These are phyloP conservation scores for Nepenthes alata DNA, from an alignment of 179 eudicot genomes.

Conservation along the genomic window DNA sequence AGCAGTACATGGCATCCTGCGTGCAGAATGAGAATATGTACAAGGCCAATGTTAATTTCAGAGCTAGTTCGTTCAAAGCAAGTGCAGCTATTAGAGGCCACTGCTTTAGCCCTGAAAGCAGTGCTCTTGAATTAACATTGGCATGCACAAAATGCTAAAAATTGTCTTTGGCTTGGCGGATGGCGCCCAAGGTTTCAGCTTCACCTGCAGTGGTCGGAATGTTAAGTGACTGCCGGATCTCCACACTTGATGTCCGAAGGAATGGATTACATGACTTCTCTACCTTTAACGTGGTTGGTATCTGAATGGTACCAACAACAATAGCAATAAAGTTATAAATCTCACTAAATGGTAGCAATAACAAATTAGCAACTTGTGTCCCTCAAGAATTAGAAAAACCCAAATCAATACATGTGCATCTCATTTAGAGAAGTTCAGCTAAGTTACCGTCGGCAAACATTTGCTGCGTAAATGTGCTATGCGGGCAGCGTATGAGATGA, in stretches of 20 bases:
- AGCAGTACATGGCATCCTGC: no score
- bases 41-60: no score
- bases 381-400: no score
- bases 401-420: no score
- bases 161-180: constrained; percentile 76
- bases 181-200: constrained; percentile 56
- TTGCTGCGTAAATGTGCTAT: constrained; percentile 46
- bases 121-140: no score
- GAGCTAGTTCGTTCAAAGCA: no score
- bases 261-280: constrained; percentile 82
- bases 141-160: constrained; percentile 24
- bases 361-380: no score
- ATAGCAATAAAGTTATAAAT: background rate
- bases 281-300: constrained; percentile 55
- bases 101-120: no score
- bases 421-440: background rate
- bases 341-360: no score
- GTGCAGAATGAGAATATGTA: no score
- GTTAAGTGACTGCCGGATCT: constrained; percentile 49
- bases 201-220: constrained; percentile 49
- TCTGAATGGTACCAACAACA: constrained; percentile 17
- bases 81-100: no score
- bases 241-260: constrained; percentile 58
- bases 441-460: constrained; percentile 76
- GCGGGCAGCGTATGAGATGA: constrained; percentile 58